Conservation (phyloP, 1,284 basidiomycete genomes). For the Cutaneotrichosporon arboriforme region DNA sequence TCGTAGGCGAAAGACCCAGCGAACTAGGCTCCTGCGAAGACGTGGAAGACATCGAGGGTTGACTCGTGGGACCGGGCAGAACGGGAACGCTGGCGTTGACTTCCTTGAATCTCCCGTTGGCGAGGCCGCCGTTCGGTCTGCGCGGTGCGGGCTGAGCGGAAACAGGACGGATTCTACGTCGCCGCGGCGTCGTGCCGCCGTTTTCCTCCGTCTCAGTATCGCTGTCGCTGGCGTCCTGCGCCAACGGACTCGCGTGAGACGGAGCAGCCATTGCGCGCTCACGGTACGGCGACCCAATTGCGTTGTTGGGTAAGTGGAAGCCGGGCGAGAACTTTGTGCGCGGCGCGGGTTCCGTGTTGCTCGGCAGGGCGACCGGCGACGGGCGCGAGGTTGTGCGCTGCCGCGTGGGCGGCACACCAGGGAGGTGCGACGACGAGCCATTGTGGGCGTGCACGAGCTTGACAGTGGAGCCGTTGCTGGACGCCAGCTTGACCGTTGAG, state of each 20-base stretch:
- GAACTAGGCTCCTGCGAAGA: too few species aligned
- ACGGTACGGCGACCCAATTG: conserved; percentile 34
- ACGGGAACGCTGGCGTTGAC: conserved; percentile 3
- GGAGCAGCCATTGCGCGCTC: not conserved
- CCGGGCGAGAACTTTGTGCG: conserved; percentile 33
- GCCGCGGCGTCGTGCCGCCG: not conserved
- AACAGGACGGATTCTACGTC: conserved; percentile 19
- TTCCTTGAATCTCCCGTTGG: not conserved
- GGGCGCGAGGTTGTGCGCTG: too few species aligned
- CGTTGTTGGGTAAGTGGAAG: conserved; percentile 39
- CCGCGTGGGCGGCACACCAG: too few species aligned
- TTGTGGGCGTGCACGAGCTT: too few species aligned
- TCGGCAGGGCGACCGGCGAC: too few species aligned
- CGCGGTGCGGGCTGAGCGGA: conserved; percentile 26
- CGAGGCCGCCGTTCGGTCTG: not conserved
- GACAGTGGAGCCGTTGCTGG: too few species aligned
- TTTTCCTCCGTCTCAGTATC: conserved; percentile 27
- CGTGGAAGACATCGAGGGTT: too few species aligned
- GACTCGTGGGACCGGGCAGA: not conserved
- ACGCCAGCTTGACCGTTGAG: too few species aligned
- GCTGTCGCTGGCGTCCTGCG: not conserved
- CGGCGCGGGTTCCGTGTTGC: not conserved
- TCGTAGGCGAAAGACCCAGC: not conserved
- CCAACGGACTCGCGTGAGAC: not conserved
- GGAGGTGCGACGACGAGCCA: too few species aligned